A percentile compares a stretch with the other conserved stretches of the same genome.
Evolutionary conservation across 2,329 filamentous ascomycete genomes (phyloP).

Genomic region (Balansia obtecta): DNA sequence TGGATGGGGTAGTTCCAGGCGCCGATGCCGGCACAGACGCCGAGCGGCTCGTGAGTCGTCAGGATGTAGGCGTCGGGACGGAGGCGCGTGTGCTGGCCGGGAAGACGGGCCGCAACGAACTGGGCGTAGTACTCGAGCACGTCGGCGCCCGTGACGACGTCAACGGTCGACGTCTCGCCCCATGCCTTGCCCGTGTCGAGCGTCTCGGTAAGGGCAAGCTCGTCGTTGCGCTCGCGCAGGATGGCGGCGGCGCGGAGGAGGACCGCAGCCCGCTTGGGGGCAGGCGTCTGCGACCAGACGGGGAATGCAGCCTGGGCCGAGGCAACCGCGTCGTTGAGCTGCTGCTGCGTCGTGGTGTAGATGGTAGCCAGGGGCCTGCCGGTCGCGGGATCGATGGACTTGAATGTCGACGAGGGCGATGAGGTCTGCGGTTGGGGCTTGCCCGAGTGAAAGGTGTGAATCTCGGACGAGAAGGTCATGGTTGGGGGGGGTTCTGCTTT

Average conservation of each 20-base stretch:
- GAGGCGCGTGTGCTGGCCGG: conserved; percentile 66
- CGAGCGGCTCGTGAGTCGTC: conserved; percentile 68
- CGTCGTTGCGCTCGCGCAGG: conserved; percentile 65
- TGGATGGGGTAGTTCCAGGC: conserved; percentile 92
- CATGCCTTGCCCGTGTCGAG: conserved; percentile 78
- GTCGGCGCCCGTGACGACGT: conserved; percentile 72
- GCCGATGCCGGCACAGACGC: conserved; percentile 76
- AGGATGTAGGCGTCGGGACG: conserved; percentile 70
- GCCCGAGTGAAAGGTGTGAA: conserved; percentile 66
- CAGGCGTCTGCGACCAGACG: conserved; percentile 62
- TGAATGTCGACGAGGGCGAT: conserved; percentile 50
- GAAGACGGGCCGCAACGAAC: conserved; percentile 64
- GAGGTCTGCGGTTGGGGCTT: conserved; percentile 45
- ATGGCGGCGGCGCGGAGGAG: conserved; percentile 64
- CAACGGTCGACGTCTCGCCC: conserved; percentile 73
- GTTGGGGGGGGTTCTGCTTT: too few relatives aligned
- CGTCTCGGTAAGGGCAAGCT: conserved; percentile 68
- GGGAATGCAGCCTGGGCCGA: conserved; percentile 62
- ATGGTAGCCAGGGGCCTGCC: conserved; percentile 57
- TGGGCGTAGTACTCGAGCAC: conserved; percentile 81
- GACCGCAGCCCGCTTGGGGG: conserved; percentile 63
- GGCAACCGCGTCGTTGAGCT: conserved; percentile 60
- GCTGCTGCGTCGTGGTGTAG: conserved; percentile 51
- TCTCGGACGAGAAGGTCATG: conserved; percentile 25
- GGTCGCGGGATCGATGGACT: conserved; percentile 63